Percentiles rank a stretch among this genome's conserved stretches.
phyloP scores from a whole-genome alignment of 371 early-diverging fungal genomes.

The Mortierella sp. region DNA sequence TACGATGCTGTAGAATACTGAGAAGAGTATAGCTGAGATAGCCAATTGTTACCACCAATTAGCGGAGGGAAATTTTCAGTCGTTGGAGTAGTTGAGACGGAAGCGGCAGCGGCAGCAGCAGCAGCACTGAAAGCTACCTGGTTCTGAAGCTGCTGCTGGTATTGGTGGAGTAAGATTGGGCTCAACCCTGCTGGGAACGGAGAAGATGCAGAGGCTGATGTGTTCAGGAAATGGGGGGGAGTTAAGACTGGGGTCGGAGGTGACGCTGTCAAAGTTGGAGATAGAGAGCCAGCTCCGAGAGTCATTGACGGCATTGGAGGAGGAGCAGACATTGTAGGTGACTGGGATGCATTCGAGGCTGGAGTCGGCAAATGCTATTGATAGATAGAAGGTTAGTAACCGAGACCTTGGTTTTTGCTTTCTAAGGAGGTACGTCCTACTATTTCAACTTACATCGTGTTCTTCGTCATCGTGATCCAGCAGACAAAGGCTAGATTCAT shows the following conservation, averaged over 20 bases:
- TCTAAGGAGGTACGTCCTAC: neutral
- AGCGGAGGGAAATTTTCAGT: constrained; percentile 13
- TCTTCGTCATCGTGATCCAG: constrained; percentile 24
- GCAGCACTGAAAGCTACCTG: constrained; percentile 25
- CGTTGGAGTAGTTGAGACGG: constrained; percentile 6
- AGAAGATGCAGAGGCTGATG: constrained; percentile 4
- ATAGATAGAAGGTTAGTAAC: neutral
- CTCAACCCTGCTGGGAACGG: constrained; percentile 20
- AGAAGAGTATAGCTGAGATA: constrained; percentile 32
- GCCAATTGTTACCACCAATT: constrained; percentile 26
- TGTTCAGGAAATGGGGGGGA: constrained; percentile 29
- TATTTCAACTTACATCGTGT: constrained; percentile 21
- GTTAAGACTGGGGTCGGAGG: constrained; percentile 46
- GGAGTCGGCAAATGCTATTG: constrained; percentile 34
- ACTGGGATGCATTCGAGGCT: constrained; percentile 32
- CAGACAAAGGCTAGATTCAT: constrained; percentile 31
- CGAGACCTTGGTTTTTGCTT: neutral
- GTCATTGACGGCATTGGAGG: constrained; percentile 11
- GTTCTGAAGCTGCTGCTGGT: constrained; percentile 46
- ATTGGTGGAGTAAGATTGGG: constrained; percentile 45
- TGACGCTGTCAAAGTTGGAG: constrained; percentile 50
- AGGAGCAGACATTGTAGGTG: constrained; percentile 27
- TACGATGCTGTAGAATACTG: constrained; percentile 22
- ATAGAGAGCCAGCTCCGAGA: constrained; percentile 32
- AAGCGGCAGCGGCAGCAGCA: constrained; percentile 11